Conservation (phyloP, 352 stramenopile species). For the Saprolegnia parasitica region DNA sequence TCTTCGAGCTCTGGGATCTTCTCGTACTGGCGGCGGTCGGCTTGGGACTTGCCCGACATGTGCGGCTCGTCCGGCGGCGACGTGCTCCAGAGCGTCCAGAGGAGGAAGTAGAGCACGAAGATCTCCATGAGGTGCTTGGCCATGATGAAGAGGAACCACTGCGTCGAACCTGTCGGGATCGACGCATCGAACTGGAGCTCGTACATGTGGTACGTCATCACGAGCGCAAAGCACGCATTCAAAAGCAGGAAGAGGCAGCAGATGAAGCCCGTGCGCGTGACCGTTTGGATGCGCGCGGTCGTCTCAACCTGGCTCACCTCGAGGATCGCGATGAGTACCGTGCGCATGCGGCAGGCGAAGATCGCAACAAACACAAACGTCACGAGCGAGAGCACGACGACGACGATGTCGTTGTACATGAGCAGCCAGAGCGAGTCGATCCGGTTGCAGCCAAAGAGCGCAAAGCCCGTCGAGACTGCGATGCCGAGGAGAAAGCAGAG, state of each 20-base stretch:
- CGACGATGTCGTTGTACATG: constrained; percentile 90
- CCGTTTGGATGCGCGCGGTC: constrained; percentile 92
- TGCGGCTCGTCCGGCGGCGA: constrained; percentile 44
- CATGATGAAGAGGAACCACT: constrained; percentile 92
- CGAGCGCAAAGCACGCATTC: constrained; percentile 76
- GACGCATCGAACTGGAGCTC: constrained; percentile 69
- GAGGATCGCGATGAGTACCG: constrained; percentile 91
- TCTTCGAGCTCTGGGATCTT: constrained; percentile 54
- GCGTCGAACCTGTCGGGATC: constrained; percentile 47
- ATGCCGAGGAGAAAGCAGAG: constrained; percentile 53
- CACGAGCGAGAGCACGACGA: constrained; percentile 79
- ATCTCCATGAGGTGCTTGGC: constrained; percentile 92
- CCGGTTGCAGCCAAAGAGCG: constrained; percentile 71
- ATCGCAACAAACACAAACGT: constrained; percentile 90
- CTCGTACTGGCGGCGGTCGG: constrained; percentile 45
- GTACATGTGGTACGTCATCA: constrained; percentile 74
- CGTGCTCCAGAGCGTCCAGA: constrained; percentile 92
- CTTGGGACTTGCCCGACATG: constrained; percentile 51
- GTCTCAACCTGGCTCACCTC: constrained; percentile 96
- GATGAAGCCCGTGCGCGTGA: constrained; percentile 94
- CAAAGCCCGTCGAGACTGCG: constrained; percentile 65
- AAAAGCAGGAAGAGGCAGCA: constrained; percentile 95
- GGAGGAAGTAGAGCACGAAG: constrained; percentile 90
- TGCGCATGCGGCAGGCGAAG: constrained; percentile 94
- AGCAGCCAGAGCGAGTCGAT: constrained; percentile 93